A percentile compares a stretch with the other conserved stretches of the same genome.
These are phyloP conservation scores for Perkinsus chesapeaki DNA, from an alignment of 169 alveolate species.

Conservation along the genomic window DNA sequence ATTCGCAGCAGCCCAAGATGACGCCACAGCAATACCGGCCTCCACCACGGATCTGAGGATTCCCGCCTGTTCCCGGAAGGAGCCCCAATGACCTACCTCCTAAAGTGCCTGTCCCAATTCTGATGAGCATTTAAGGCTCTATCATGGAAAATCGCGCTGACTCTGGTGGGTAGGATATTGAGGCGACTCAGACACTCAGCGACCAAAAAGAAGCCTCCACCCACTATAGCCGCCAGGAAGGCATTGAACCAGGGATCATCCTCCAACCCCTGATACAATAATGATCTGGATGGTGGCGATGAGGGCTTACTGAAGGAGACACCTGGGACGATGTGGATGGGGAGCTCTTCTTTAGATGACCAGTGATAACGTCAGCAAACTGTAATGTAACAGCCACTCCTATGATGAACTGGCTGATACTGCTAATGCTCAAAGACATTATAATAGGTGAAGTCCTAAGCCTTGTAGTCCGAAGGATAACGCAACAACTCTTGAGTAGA, in stretches of 20 bases:
- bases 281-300: not conserved
- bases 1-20: not conserved
- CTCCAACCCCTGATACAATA: not conserved
- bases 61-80: not conserved
- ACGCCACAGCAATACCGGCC: not conserved
- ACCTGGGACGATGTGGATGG: no score
- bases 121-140: not conserved
- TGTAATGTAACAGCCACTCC: not conserved
- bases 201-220: not conserved
- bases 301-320: not conserved
- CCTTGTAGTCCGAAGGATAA: no score
- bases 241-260: not conserved
- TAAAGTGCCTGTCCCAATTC: not conserved
- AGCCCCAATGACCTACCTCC: not conserved
- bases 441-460: not conserved
- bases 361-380: not conserved
- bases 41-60: not conserved
- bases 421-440: not conserved
- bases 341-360: not conserved
- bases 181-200: not conserved
- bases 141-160: not conserved
- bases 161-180: not conserved
- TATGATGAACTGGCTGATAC: not conserved
- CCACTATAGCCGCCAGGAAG: not conserved
- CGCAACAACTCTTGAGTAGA: not conserved